Percentiles rank a stretch among this genome's conserved stretches.
Evolutionary conservation across 2,329 filamentous ascomycete genomes (phyloP).

Genomic region (Clonostachys rosea): DNA sequence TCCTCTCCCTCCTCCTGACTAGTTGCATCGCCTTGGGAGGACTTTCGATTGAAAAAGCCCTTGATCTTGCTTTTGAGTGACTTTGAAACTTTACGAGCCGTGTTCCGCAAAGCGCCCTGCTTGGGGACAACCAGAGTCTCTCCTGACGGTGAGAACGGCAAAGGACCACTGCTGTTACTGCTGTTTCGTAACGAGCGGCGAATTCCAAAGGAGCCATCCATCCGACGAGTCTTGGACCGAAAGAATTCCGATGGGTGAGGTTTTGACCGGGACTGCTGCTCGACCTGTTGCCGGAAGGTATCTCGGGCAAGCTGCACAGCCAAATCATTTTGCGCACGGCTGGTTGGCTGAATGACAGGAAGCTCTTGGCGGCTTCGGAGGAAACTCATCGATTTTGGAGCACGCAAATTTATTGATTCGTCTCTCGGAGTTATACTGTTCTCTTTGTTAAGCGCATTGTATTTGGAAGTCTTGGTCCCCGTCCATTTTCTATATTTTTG

Average conservation of each 20-base stretch:
- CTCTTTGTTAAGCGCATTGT: constrained; percentile 13
- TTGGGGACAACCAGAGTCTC: constrained; percentile 14
- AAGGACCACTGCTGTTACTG: constrained; percentile 30
- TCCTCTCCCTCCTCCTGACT: too few species aligned
- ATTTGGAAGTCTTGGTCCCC: constrained; percentile 1
- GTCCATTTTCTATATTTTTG: constrained; percentile 2
- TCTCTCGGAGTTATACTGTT: constrained; percentile 13
- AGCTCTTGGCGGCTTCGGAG: constrained; percentile 25
- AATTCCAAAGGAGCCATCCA: constrained; percentile 27
- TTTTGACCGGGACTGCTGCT: constrained; percentile 26
- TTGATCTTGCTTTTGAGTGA: constrained; percentile 58
- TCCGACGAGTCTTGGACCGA: constrained; percentile 25
- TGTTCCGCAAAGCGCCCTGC: constrained; percentile 34
- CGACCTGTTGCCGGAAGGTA: constrained; percentile 23
- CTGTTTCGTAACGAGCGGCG: constrained; percentile 45
- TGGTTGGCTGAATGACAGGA: constrained; percentile 8
- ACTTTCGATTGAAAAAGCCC: constrained; percentile 20
- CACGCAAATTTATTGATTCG: constrained; percentile 21
- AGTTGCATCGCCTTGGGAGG: neutral
- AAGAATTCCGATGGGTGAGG: constrained; percentile 39
- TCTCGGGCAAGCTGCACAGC: constrained; percentile 28
- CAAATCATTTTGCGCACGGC: constrained; percentile 19
- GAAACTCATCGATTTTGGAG: constrained; percentile 53
- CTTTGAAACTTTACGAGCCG: constrained; percentile 57
- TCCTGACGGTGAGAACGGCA: constrained; percentile 21